These are phyloP conservation scores for Halenospora varia DNA, from an alignment of 495 filamentous ascomycete species.

Conservation along the genomic window DNA sequence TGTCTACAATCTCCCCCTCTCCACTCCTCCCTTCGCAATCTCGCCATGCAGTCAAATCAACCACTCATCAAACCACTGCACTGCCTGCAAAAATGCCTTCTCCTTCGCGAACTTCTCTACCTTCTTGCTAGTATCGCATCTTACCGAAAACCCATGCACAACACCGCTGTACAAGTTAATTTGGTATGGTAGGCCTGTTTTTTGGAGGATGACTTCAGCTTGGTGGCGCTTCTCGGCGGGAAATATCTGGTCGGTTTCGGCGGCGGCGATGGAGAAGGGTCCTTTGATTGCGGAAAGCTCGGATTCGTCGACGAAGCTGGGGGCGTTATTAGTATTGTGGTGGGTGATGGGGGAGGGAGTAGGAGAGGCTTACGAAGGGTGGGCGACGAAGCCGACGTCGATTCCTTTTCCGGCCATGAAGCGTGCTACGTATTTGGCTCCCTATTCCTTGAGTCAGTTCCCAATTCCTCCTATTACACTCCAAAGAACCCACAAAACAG, in stretches of 20 bases:
- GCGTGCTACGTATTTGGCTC: conserved; percentile 43
- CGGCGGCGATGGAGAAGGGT: conserved; percentile 73
- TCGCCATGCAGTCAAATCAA: conserved; percentile 29
- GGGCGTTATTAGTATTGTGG: neutral
- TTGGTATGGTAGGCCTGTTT: conserved; percentile 67
- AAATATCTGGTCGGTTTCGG: conserved; percentile 79
- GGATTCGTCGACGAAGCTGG: conserved; percentile 65
- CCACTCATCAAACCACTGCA: conserved; percentile 67
- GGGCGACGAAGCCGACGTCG: conserved; percentile 63
- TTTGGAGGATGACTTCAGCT: conserved; percentile 50
- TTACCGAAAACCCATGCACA: conserved; percentile 75
- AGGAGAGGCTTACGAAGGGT: conserved; percentile 47
- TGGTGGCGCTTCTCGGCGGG: conserved; percentile 63
- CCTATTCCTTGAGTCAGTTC: conserved; percentile 31
- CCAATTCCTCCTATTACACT: neutral
- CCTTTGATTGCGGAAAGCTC: conserved; percentile 68
- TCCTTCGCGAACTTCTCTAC: conserved; percentile 74
- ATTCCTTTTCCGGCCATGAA: conserved; percentile 36
- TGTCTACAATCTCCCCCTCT: conserved; percentile 5
- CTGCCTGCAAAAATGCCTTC: conserved; percentile 77
- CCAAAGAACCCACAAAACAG: conserved; percentile 50
- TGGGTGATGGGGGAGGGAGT: neutral
- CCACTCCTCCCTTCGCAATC: too few relatives aligned
- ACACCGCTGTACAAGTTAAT: conserved; percentile 78
- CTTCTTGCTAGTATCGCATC: conserved; percentile 58